A percentile compares a stretch with the other conserved stretches of the same genome.
These are phyloP conservation scores for Rhodocollybia butyracea DNA, from an alignment of 768 basidiomycete genomes.

Conservation along the genomic window DNA sequence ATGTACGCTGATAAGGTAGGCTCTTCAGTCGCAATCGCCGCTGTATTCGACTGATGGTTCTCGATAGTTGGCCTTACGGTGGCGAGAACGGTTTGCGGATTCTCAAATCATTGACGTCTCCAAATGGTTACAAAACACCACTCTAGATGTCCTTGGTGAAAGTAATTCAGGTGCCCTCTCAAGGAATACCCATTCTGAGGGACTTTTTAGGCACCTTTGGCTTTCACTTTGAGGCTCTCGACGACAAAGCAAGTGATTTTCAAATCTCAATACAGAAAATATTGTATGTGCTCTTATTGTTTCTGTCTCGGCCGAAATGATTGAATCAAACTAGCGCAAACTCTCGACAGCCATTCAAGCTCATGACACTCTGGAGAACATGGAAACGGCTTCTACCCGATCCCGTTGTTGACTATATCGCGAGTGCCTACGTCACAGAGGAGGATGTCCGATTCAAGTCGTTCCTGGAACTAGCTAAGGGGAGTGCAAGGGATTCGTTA, in stretches of 20 bases:
- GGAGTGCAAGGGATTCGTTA: slow-evolving; percentile 33
- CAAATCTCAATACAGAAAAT: not conserved
- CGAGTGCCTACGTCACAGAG: not conserved
- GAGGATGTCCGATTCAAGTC: slow-evolving; percentile 21
- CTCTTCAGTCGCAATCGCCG: not conserved
- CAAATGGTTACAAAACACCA: slow-evolving; percentile 25
- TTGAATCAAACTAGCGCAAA: not conserved
- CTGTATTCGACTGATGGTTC: slow-evolving; percentile 17
- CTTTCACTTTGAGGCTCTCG: slow-evolving; percentile 18
- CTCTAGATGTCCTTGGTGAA: slow-evolving; percentile 33
- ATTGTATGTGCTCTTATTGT: not conserved
- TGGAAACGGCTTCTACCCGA: not conserved
- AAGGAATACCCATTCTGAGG: not conserved
- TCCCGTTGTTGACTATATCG: not conserved
- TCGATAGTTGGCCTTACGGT: slow-evolving; percentile 23
- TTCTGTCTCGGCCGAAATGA: not conserved
- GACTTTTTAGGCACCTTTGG: slow-evolving; percentile 23
- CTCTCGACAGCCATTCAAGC: not conserved
- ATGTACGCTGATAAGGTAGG: slow-evolving; percentile 20
- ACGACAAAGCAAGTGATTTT: slow-evolving; percentile 4
- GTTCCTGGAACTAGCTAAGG: slow-evolving; percentile 26
- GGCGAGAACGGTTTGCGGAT: slow-evolving; percentile 17
- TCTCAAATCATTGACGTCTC: slow-evolving; percentile 20
- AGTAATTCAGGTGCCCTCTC: slow-evolving; percentile 15
- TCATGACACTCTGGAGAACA: not conserved